Evolutionary conservation across 139 green algal genomes (phyloP).

Genomic region (Volvox reticuliferus): DNA sequence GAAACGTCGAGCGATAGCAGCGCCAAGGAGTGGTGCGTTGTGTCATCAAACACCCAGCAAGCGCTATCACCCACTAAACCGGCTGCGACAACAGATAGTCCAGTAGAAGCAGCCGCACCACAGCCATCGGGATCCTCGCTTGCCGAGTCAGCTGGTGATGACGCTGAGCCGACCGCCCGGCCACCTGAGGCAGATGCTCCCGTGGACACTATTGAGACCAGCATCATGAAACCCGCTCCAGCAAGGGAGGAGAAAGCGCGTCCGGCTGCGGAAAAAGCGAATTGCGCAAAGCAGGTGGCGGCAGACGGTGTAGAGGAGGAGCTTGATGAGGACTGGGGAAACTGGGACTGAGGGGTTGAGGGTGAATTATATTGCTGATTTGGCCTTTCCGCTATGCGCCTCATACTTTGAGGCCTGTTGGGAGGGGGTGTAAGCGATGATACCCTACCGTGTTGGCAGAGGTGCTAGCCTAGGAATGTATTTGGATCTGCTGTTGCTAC

Average conservation of each 20-base stretch:
- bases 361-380: too few species aligned
- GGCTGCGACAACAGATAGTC: not conserved
- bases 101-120: not conserved
- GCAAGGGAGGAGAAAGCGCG: not conserved
- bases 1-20: slow-evolving; percentile 50
- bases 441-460: too few species aligned
- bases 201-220: too few species aligned
- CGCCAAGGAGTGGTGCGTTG: slow-evolving; percentile 37
- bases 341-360: slow-evolving; percentile 31
- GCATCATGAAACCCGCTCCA: too few species aligned
- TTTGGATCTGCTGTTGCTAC: too few species aligned
- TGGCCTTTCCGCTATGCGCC: too few species aligned
- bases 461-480: too few species aligned
- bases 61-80: not conserved
- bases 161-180: not conserved
- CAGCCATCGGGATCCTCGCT: not conserved
- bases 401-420: too few species aligned
- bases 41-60: slow-evolving; percentile 13
- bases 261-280: not conserved
- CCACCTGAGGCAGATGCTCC: too few species aligned
- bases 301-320: slow-evolving; percentile 15
- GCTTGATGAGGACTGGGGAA: slow-evolving; percentile 54
- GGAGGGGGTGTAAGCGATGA: too few species aligned
- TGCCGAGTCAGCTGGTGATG: not conserved
- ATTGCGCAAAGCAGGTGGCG: not conserved